Base-by-base conservation (phyloP, 1,284 basidiomycete genomes). In the Trametes versicolor region DNA sequence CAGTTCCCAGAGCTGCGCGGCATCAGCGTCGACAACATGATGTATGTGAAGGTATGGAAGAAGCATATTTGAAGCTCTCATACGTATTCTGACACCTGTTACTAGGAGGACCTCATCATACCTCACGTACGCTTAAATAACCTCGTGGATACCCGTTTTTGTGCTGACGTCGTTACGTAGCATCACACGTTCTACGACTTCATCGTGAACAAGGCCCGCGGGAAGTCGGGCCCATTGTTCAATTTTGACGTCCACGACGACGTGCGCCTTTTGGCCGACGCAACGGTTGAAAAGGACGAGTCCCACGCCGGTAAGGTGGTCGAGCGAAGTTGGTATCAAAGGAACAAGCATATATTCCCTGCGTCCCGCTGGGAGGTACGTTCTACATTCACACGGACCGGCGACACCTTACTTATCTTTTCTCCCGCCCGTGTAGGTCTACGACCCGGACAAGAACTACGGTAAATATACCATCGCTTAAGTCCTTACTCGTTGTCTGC, bases 181-280 rank as follows among this genome's bases (percentile, higher is more conserved):
- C 97, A 99, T 77, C 90, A 98, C 78, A 98, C 96, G 3, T 99
- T 99, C 76, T 99, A 99, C 78, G 95, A 98, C 79, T 99, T 99
- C 71, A 98, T 99, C 73, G 85, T 99, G 71, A 98, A 98, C 85
- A 98, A 98, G 81, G 96, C 97, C 4, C 90, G 98, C 32, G 98
- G 98, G 23, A 99, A 99, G 79, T 98, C 96, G 0, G 98, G 97
- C 0, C 97, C 97, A 1, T 80, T 99, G 59, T 99, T 99, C 83
- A 98, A 95, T 79, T 99, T 99, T 77, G 98, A 99, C 77, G 98
- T 99, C 8, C 97, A 99, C 78, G 97, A 99, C 75, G 97, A 99
- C 76, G 93, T 99, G 12, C 93, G 98, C 5, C 78, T 99, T 68
- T 83, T 99, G n/a, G 90, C 94, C 19, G 98, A 99, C 75, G 97